Base-by-base conservation (phyloP, 371 early-diverging fungal species). In the Batrachochytrium dendrobatidis region DNA sequence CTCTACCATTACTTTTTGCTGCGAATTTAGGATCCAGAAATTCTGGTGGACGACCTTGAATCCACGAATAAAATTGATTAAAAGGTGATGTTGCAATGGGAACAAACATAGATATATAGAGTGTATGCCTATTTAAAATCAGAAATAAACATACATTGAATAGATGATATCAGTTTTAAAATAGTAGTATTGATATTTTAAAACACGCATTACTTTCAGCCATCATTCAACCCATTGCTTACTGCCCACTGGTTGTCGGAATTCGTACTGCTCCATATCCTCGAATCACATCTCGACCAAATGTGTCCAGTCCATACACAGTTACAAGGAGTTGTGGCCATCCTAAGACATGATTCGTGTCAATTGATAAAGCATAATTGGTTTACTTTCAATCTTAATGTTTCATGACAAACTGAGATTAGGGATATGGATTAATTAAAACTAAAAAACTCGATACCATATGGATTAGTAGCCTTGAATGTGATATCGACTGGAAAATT, bases 1-100 rank as follows among this genome's bases (percentile, higher is more conserved):
- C 80, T 7, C 82, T 39, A 12, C 79, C 79, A 49, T 71, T 65
- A 39, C 59, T 45, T 55, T 67, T 68, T 0, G 60, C 68, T n/a
- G 73, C 67, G 58, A 81, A 77, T 33, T 62, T 61, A 7, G 75
- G 58, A 63, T 81, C 82, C 22, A 82, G 15, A 48, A 80, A 80
- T 61, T 81, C 82, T 8, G 82, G 82, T 15, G 71, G 57, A 26
- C 72, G 55, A 7, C 82, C 82, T 1, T 60, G 52, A 10, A 69
- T 26, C 71, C 25, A 79, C 59, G n/a, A 68, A 62, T 0, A 92
- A 90, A 0, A 68, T 63, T 12, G 63, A 66, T 68, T 92, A 93
- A 30, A 89, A 80, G 30, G 74, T 73, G 51, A 78, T 80, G n/a
- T 73, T 65, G 29, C 65, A 60, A 30, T 68, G 63, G 59, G 78